Conservation (phyloP, 75 land plant species). For the Pinus albicaulis region DNA sequence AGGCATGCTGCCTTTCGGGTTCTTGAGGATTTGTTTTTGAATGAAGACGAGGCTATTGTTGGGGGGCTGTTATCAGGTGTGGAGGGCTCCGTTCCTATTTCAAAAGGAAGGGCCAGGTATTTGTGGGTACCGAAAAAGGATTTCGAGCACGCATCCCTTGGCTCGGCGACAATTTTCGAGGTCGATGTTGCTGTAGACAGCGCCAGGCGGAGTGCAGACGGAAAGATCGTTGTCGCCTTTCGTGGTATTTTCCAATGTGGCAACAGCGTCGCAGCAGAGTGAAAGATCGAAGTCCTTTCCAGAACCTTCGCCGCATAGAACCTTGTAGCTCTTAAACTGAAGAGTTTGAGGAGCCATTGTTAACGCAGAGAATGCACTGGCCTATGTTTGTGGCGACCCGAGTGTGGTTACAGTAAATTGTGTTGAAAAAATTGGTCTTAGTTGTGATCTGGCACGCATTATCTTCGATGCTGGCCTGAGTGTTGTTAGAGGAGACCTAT, state of each 20-base stretch:
- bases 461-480: conserved; percentile 16
- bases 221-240: background rate
- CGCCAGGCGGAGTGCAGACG: background rate
- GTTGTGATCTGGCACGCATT: conserved; percentile 17
- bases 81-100: no score
- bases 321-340: conserved; percentile 27
- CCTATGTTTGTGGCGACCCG: conserved; percentile 17
- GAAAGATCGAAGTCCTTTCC: conserved; percentile 83
- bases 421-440: conserved; percentile 23
- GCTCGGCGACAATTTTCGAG: conserved; percentile 54
- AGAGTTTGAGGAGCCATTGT: conserved; percentile 43
- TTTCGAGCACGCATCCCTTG: conserved; percentile 68
- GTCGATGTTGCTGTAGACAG: conserved; percentile 5
- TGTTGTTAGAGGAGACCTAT: conserved; percentile 37
- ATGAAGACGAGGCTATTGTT: no score
- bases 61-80: no score
- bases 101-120: conserved; percentile 88
- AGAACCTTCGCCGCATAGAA: no score
- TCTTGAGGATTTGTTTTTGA: no score
- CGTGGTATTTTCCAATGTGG: conserved; percentile 22
- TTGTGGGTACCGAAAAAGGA: conserved; percentile 91
- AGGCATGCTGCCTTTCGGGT: no score
- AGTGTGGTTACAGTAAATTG: conserved; percentile 23
- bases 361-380: conserved; percentile 55
- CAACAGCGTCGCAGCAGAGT: conserved; percentile 60